A percentile compares a stretch with the other conserved stretches of the same genome.
Conservation (phyloP, 805 yeast species). For the Vanderwaltozyma verrucispora region DNA sequence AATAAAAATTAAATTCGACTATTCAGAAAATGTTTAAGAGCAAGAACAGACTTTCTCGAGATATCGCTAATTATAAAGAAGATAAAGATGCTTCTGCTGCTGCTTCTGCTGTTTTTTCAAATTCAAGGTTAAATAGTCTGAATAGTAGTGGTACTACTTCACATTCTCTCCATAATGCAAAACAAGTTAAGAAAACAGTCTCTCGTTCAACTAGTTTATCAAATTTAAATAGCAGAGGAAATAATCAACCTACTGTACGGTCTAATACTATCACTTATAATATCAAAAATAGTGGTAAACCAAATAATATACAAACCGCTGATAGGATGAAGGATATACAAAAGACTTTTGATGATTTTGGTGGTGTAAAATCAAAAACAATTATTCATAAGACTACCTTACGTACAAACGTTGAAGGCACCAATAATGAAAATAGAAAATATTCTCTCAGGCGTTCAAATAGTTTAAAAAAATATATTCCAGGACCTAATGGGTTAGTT, state of each 20-base stretch:
- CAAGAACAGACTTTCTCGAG: background rate
- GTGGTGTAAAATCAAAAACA: slow-evolving; percentile 14
- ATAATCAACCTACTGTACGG: background rate
- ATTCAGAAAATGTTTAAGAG: slow-evolving; percentile 1
- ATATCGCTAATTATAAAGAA: slow-evolving; percentile 13
- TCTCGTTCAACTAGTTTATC: background rate
- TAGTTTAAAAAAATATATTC: slow-evolving; percentile 59
- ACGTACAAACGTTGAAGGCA: background rate
- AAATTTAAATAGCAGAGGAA: background rate
- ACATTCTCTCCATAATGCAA: too few relatives aligned
- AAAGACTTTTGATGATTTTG: slow-evolving; percentile 27
- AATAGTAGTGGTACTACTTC: slow-evolving; percentile 6
- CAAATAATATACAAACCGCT: background rate
- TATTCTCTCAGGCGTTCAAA: background rate
- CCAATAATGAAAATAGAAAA: background rate
- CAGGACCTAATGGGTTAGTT: slow-evolving; percentile 62
- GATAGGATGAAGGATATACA: slow-evolving; percentile 15
- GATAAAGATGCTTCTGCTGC: slow-evolving; percentile 51
- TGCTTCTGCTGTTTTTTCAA: slow-evolving; percentile 33
- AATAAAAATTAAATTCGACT: background rate
- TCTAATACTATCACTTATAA: background rate
- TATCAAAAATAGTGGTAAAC: background rate
- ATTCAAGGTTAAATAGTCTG: slow-evolving; percentile 4
- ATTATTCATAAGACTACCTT: slow-evolving; percentile 15
- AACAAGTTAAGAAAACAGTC: slow-evolving; percentile 6